Percentiles rank a stretch among this genome's conserved stretches.
These are phyloP conservation scores for Fonsecaea nubica DNA, from an alignment of 2,329 filamentous ascomycete genomes.

Conservation along the genomic window DNA sequence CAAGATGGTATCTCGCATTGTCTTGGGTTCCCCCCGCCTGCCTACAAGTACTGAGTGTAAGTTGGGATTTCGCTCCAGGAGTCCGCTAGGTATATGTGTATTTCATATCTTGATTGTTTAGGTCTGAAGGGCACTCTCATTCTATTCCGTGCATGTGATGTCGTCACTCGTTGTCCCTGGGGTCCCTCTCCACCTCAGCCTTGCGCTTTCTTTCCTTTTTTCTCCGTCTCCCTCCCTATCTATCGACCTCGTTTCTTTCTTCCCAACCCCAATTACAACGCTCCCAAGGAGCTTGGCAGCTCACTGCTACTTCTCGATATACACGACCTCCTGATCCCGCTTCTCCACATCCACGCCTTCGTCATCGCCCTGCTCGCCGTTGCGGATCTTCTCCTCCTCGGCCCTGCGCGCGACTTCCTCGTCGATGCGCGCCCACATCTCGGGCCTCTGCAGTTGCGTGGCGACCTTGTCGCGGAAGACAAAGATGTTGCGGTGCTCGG, in stretches of 20 bases:
- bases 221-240: background rate
- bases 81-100: too few species aligned
- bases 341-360: constrained; percentile 21
- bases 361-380: constrained; percentile 6
- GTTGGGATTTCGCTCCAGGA: too few species aligned
- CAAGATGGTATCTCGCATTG: too few species aligned
- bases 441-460: constrained; percentile 34
- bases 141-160: too few species aligned
- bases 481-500: constrained; percentile 33
- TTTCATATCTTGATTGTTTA: too few species aligned
- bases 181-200: too few species aligned
- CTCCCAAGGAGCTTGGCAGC: background rate
- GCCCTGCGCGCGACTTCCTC: constrained; percentile 25
- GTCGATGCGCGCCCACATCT: constrained; percentile 34
- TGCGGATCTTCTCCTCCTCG: constrained; percentile 29
- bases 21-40: too few species aligned
- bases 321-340: constrained; percentile 21
- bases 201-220: too few species aligned
- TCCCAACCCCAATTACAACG: background rate
- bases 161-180: too few species aligned
- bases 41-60: too few species aligned
- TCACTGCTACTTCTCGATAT: constrained; percentile 25
- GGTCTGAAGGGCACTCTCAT: too few species aligned
- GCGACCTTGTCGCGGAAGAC: constrained; percentile 37
- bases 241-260: background rate